A percentile compares a stretch with the other conserved stretches of the same genome.
phyloP scores from a whole-genome alignment of 2,329 filamentous ascomycete species.

The Monosporascus sp. region DNA sequence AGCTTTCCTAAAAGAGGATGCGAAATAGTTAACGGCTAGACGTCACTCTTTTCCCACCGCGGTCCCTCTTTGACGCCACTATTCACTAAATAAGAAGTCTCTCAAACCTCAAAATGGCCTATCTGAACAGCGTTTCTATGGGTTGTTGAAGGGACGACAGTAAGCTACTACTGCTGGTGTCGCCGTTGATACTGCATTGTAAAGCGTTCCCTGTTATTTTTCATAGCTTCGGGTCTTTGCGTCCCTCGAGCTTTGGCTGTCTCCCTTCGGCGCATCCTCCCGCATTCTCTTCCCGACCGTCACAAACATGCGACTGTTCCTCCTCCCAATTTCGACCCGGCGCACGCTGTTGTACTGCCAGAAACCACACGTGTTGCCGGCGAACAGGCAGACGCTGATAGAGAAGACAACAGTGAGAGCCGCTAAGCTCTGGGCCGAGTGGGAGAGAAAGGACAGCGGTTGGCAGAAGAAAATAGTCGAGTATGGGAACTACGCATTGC shows the following conservation, averaged over 20 bases:
- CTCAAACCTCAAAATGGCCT: neutral
- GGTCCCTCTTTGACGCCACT: neutral
- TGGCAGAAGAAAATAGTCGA: constrained; percentile 86
- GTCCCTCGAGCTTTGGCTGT: neutral
- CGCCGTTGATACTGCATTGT: too few species aligned
- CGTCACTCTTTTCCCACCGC: neutral
- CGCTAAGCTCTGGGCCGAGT: constrained; percentile 72
- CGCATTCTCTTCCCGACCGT: neutral
- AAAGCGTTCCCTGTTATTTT: too few species aligned
- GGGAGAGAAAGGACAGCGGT: constrained; percentile 77
- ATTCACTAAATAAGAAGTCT: too few species aligned
- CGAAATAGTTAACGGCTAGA: neutral
- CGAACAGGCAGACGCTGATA: constrained; percentile 49
- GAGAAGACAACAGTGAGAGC: constrained; percentile 70
- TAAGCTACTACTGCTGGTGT: too few species aligned
- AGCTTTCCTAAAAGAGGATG: neutral
- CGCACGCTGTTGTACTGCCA: constrained; percentile 92
- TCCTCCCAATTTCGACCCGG: constrained; percentile 87
- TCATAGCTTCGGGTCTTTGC: too few species aligned
- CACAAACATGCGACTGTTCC: constrained; percentile 75
- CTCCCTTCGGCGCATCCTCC: neutral
- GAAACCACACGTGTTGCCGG: constrained; percentile 54
- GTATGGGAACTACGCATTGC: constrained; percentile 81
- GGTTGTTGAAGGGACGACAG: too few species aligned
- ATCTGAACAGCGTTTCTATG: too few species aligned